Evolutionary conservation across 768 basidiomycete genomes (phyloP), one percentile per base, ranked within the genome.

Genomic region (Solioccasus polychromus): DNA sequence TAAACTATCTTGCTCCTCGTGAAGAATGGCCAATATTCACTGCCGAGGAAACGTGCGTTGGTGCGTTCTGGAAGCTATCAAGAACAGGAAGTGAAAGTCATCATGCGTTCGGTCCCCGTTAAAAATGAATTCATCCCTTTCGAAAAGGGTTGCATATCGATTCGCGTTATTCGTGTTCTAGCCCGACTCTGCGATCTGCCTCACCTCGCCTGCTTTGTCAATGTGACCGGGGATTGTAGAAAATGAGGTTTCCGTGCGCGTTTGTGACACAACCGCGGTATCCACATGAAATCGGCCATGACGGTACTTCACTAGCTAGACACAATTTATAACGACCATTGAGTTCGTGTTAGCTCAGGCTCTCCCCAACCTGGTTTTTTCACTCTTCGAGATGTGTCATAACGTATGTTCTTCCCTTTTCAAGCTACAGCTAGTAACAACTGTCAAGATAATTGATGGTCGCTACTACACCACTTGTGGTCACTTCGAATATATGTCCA

Each of bases 401-500:
- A 87, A 88, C 65, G 86, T 87, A 56, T 39, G 81, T 70, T 30
- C 50, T 25, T 47, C 35, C 39, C 40, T 26, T 23, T 26, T n/a
- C 20, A 30, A 38, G 30, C 30, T n/a, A 23, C 20, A 14, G 19
- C 49, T 45, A 29, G 49, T 35, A 3, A 11, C 15, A 26, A 22
- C 35, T 29, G 28, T 42, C 25, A 24, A 89, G 86, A 74, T 89
- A 52, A 80, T 87, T 48, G 87, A 89, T 61, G 87, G 87, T 44
- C 80, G 85, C 53, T 85, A 73, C 64, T 78, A 87, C 68, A 78
- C 80, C 14, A 62, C 66, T 42, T 89, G 87, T 64, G 76, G 78
- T 8, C 85, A 88, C 63, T 88, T 89, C 63, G 68, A 79, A 47
- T 76, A 79, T 42, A 83, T 89, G 79, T 77, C 82, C 35, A 85